Base-by-base conservation (phyloP, 23 red algal genomes). In the Agarophyton chilense region DNA sequence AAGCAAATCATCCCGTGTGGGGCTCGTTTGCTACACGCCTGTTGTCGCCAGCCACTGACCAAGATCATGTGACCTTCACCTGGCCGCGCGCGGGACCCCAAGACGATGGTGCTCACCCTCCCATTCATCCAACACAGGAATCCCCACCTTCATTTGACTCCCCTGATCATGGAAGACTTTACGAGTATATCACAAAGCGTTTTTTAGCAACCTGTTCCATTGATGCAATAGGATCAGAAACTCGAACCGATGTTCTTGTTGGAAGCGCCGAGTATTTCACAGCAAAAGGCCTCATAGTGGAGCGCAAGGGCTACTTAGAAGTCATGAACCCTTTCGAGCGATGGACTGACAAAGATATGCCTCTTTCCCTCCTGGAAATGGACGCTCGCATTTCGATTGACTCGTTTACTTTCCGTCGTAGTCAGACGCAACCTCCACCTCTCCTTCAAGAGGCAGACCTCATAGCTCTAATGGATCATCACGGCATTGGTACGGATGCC, bases 401-500 rank as follows among this genome's bases (percentile, higher is more conserved):
- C 4, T 86, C 83, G 33, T 56, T 98, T 39, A 49, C 62, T 7
- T 83, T 98, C 14, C 83, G 72, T 35, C 42, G 57, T 19, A 91
- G 90, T 43, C 33, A 71, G 32, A 98, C 95, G 1, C 83, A 94
- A 47, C 90, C 96, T 50, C 96, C 96, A 32, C 90, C 90, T 33
- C 78, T 95, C 24, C 80, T 98, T 22, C 78, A 79, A 36, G 96
- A 98, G 76, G 83, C 86, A 35, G 96, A 98, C 83, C 84, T 98
- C 22, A 98, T 98, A 53, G 45, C 90, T 10, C 49, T 93, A 32
- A 98, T 98, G 95, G 95, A 98, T 58, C 85, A 82, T 24, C 94
- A 98, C 61, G 93, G 96, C 18, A 98, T 98, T 57, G 96, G 96
- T 34, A 98, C 96, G 18, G 96, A 98, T 77, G 96, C 96, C 16